Conservation (phyloP, 352 stramenopile species). For the Peronospora farinosa region DNA sequence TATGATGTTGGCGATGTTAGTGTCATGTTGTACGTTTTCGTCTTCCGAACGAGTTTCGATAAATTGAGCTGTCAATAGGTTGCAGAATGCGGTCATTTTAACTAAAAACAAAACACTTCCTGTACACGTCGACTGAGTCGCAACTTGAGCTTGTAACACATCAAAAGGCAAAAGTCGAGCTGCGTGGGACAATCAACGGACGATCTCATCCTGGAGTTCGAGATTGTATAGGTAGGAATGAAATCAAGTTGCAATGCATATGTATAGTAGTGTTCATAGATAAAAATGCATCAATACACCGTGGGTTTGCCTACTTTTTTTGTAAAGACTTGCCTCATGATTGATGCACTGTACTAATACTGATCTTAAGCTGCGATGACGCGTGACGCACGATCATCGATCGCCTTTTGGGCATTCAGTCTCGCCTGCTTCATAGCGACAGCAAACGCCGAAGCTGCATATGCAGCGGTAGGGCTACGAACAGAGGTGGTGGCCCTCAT, state of each 20-base stretch:
- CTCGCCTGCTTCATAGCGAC: constrained; percentile 75
- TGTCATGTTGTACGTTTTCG: too few species aligned
- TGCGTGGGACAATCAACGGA: too few species aligned
- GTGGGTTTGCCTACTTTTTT: constrained; percentile 1
- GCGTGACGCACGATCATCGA: constrained; percentile 42
- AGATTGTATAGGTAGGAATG: neutral
- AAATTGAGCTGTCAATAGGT: too few species aligned
- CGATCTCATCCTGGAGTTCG: too few species aligned
- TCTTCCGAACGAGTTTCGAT: too few species aligned
- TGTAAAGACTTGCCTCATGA: constrained; percentile 3
- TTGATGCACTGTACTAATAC: constrained; percentile 13
- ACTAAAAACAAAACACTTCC: too few species aligned
- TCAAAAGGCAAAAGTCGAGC: too few species aligned
- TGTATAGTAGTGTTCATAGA: constrained; percentile 28
- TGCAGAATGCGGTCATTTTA: too few species aligned
- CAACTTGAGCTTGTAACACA: too few species aligned
- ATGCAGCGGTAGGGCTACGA: constrained; percentile 37
- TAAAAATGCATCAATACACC: constrained; percentile 12
- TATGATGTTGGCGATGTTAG: too few species aligned
- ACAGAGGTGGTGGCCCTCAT: constrained; percentile 17
- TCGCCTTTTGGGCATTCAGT: constrained; percentile 58
- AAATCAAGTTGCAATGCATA: neutral
- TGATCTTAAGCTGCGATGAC: constrained; percentile 28
- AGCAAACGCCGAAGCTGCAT: constrained; percentile 60
- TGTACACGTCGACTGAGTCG: too few species aligned